These are phyloP conservation scores for Stenocarpella maydis DNA, from an alignment of 2,329 filamentous ascomycete species.

Conservation along the genomic window DNA sequence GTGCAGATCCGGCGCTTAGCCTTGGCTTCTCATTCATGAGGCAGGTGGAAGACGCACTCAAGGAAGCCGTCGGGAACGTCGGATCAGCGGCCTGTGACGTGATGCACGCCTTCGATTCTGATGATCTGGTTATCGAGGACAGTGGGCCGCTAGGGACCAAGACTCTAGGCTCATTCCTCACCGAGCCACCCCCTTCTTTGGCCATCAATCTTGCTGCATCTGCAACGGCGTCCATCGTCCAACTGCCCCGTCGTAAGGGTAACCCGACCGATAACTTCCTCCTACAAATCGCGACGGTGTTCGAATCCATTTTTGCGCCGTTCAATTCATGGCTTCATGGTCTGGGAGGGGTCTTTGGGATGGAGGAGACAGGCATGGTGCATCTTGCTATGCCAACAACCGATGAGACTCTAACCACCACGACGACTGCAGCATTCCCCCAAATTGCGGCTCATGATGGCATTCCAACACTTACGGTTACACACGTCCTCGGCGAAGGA, in stretches of 20 bases:
- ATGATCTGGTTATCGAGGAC: slow-evolving; percentile 37
- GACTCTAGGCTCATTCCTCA: slow-evolving; percentile 38
- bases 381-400: slow-evolving; percentile 17
- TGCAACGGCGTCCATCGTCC: slow-evolving; percentile 27
- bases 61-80: slow-evolving; percentile 35
- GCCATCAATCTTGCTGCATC: slow-evolving; percentile 33
- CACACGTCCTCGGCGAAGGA: slow-evolving; percentile 34
- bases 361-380: slow-evolving; percentile 29
- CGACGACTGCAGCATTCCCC: slow-evolving; percentile 2
- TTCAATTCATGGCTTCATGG: slow-evolving; percentile 33
- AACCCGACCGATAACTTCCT: slow-evolving; percentile 35
- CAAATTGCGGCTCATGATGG: slow-evolving; percentile 1
- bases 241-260: slow-evolving; percentile 31
- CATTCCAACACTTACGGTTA: slow-evolving; percentile 33
- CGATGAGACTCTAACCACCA: not conserved
- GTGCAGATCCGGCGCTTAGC: slow-evolving; percentile 33
- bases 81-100: slow-evolving; percentile 36
- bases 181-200: slow-evolving; percentile 35
- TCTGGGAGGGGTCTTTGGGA: slow-evolving; percentile 27
- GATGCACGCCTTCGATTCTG: slow-evolving; percentile 38
- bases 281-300: slow-evolving; percentile 33
- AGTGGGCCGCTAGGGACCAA: slow-evolving; percentile 35
- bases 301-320: slow-evolving; percentile 20
- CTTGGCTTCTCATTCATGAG: slow-evolving; percentile 36
- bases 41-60: slow-evolving; percentile 35